These are phyloP conservation scores for Sphenostylis stenocarpa DNA, from an alignment of 306 rosid species.

Conservation along the genomic window DNA sequence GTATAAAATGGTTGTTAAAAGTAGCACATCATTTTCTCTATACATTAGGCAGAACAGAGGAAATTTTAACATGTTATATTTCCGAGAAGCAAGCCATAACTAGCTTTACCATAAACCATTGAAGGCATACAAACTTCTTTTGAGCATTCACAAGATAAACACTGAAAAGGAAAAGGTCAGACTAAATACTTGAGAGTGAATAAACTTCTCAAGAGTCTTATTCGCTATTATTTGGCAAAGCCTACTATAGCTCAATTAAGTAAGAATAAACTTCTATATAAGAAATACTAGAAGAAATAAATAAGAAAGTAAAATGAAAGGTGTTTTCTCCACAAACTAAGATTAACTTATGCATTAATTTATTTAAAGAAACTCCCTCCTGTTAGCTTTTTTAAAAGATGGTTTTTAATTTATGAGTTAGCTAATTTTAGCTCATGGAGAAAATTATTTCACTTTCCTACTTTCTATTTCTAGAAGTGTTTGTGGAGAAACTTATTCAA, in stretches of 20 bases:
- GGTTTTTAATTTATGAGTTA: no score
- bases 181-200: not conserved
- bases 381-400: no score
- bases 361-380: no score
- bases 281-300: no score
- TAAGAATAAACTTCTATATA: no score
- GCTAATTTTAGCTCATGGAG: no score
- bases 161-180: not conserved
- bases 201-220: not conserved
- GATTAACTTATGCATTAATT: no score
- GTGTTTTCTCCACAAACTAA: no score
- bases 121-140: conserved; percentile 11
- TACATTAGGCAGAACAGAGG: not conserved
- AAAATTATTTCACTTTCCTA: no score
- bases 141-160: not conserved
- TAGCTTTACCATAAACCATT: conserved; percentile 1
- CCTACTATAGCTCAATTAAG: conserved; percentile 19
- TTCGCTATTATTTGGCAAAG: not conserved
- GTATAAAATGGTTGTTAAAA: conserved; percentile 31
- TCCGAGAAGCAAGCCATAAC: conserved; percentile 15
- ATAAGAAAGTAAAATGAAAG: no score
- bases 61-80: conserved; percentile 12
- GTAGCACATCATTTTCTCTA: conserved; percentile 16
- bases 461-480: no score
- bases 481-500: no score